Base-by-base conservation (phyloP, 371 early-diverging fungal genomes). In the Encephalitozoon cuniculi region DNA sequence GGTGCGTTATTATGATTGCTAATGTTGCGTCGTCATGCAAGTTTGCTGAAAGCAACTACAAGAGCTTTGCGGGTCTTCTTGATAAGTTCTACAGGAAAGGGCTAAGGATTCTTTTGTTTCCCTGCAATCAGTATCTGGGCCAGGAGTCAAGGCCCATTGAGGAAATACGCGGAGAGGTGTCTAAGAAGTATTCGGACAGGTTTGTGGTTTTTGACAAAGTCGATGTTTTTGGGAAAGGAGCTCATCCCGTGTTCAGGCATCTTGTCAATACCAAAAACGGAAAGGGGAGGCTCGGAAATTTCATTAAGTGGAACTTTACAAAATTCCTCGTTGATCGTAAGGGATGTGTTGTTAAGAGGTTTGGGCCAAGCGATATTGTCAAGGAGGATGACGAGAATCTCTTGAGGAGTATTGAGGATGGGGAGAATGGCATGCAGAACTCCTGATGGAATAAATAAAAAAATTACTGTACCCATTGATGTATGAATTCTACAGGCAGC, bases 1-100 rank as follows among this genome's bases (percentile, higher is more conserved):
- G 75, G 9, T 75, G 74, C 51, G 67, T 73, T 2, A 54, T 79
- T 92, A 43, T 84, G 11, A 84, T 95, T 44, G 92, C 93, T 71
- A 97, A 97, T 84, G 91, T 92, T 32, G 97, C 98, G 26, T 90
- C 91, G 68, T 88, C 93, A 72, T 96, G 97, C 83, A 94, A 94
- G 8, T 91, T 91, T 79, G 92, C 95, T 15, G 83, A 87, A 7
- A 53, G 72, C 21, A 92, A 93, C 81, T 94, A 93, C 85, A 72
- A 79, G 32, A 90, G 89, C 21, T 86, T 97, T 21, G 90, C 90
- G 84, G 75, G 86, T 26, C 86, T 96, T 40, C 86, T 92, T 87
- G 79, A 92, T 55, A 87, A 90, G 77, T 90, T 91, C 86, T 86
- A 89, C 52, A 90, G 90, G 65, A 79, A 87, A 64, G 93, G 91